These are phyloP conservation scores for Carallia brachiata DNA, from an alignment of 345 rosid genomes.

Conservation along the genomic window DNA sequence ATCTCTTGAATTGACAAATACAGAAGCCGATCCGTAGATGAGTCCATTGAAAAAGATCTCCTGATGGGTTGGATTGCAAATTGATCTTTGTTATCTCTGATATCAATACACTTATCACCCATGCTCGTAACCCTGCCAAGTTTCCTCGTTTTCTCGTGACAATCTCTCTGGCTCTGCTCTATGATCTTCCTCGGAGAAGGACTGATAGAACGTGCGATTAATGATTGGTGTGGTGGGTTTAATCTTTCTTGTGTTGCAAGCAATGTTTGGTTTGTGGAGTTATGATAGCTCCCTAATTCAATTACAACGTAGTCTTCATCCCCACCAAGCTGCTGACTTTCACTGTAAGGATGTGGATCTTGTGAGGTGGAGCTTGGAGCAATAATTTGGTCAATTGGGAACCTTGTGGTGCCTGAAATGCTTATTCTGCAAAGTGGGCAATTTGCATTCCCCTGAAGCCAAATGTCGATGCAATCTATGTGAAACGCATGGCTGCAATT, in stretches of 20 bases:
- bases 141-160: slow-evolving; percentile 40
- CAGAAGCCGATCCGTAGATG: slow-evolving; percentile 59
- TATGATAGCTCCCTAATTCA: slow-evolving; percentile 45
- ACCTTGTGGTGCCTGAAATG: slow-evolving; percentile 45
- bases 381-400: slow-evolving; percentile 29
- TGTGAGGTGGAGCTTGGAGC: slow-evolving; percentile 51
- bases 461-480: slow-evolving; percentile 85
- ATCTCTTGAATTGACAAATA: slow-evolving; percentile 56
- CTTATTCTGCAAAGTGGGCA: slow-evolving; percentile 82
- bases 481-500: slow-evolving; percentile 77
- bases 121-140: slow-evolving; percentile 55
- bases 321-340: slow-evolving; percentile 21
- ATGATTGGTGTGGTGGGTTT: slow-evolving; percentile 29
- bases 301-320: slow-evolving; percentile 68
- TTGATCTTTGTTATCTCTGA: slow-evolving; percentile 44
- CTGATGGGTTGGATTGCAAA: slow-evolving; percentile 67
- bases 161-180: slow-evolving; percentile 27
- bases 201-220: slow-evolving; percentile 22
- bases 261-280: slow-evolving; percentile 29
- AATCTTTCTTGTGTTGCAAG: slow-evolving; percentile 43
- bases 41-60: slow-evolving; percentile 89
- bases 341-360: slow-evolving; percentile 34
- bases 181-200: slow-evolving; percentile 41
- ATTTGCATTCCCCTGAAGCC: slow-evolving; percentile 88
- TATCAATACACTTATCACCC: slow-evolving; percentile 84